Percentiles rank a stretch among this genome's conserved stretches.
Evolutionary conservation across 1,139 yeast genomes (phyloP).

Genomic region (Kodamaea derodonti): DNA sequence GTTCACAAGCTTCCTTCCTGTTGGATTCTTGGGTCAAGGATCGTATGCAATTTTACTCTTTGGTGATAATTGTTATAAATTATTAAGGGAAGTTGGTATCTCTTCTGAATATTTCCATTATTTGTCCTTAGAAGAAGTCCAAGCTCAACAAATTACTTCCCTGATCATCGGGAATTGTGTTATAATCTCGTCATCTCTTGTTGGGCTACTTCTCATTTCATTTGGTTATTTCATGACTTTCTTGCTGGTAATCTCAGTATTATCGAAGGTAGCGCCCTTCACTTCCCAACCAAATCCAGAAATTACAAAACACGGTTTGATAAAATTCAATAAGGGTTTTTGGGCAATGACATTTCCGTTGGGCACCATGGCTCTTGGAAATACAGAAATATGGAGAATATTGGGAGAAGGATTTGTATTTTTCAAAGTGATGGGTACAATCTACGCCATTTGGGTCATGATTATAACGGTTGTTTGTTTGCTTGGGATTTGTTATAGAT

Average conservation of each 20-base stretch:
- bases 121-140: not conserved
- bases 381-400: constrained; percentile 44
- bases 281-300: constrained; percentile 15
- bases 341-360: constrained; percentile 92
- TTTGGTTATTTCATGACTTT: constrained; percentile 23
- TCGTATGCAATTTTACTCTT: constrained; percentile 61
- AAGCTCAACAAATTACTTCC: constrained; percentile 1
- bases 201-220: constrained; percentile 14
- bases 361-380: constrained; percentile 74
- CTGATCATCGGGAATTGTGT: constrained; percentile 16
- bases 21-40: constrained; percentile 77
- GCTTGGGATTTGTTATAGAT: constrained; percentile 19
- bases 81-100: constrained; percentile 9
- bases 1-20: constrained; percentile 56
- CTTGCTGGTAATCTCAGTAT: constrained; percentile 15
- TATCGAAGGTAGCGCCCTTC: constrained; percentile 20
- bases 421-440: constrained; percentile 58
- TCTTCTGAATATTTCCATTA: constrained; percentile 8
- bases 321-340: constrained; percentile 57
- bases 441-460: constrained; percentile 51
- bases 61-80: constrained; percentile 37
- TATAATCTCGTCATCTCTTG: constrained; percentile 20
- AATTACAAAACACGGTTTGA: constrained; percentile 20
- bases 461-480: constrained; percentile 34
- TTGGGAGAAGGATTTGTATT: constrained; percentile 42